Percentiles rank a stretch among this genome's conserved stretches.
Evolutionary conservation across 495 filamentous ascomycete genomes (phyloP).

Genomic region (Antarctomyces pellizariae): DNA sequence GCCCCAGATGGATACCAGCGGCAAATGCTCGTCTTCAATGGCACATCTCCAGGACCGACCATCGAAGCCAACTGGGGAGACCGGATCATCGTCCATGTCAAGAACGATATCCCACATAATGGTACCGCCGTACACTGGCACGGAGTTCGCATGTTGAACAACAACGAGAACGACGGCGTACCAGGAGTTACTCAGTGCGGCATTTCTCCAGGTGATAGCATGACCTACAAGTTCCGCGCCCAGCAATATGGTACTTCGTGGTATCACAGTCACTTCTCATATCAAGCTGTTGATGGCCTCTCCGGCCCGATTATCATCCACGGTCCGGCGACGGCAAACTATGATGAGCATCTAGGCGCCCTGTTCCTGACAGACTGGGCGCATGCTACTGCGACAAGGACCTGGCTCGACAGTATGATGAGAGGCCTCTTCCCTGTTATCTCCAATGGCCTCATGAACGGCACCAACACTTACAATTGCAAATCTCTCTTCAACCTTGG

Average conservation of each 20-base stretch:
- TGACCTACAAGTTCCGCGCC: conserved; percentile 27
- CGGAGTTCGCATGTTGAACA: conserved; percentile 18
- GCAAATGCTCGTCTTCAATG: conserved; percentile 20
- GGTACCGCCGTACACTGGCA: conserved; percentile 29
- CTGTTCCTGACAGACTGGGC: conserved; percentile 25
- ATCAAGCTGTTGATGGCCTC: conserved; percentile 28
- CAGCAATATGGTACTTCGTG: conserved; percentile 33
- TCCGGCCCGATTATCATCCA: conserved; percentile 22
- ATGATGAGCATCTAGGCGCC: conserved; percentile 24
- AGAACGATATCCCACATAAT: conserved; percentile 19
- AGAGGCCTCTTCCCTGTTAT: conserved; percentile 18
- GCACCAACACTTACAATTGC: conserved; percentile 19
- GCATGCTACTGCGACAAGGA: conserved; percentile 18
- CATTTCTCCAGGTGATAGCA: conserved; percentile 18
- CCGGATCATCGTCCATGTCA: conserved; percentile 29
- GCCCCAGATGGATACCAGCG: conserved; percentile 25
- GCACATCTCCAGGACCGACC: conserved; percentile 19
- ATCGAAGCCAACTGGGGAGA: conserved; percentile 16
- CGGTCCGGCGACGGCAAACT: conserved; percentile 16
- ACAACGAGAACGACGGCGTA: conserved; percentile 19
- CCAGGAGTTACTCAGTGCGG: conserved; percentile 25
- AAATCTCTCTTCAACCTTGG: conserved; percentile 29
- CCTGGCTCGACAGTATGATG: conserved; percentile 15
- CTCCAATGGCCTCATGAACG: conserved; percentile 27
- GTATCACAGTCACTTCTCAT: conserved; percentile 37